Conservation (phyloP, 2,329 filamentous ascomycete genomes). For the Thermochaetoides dissita region DNA sequence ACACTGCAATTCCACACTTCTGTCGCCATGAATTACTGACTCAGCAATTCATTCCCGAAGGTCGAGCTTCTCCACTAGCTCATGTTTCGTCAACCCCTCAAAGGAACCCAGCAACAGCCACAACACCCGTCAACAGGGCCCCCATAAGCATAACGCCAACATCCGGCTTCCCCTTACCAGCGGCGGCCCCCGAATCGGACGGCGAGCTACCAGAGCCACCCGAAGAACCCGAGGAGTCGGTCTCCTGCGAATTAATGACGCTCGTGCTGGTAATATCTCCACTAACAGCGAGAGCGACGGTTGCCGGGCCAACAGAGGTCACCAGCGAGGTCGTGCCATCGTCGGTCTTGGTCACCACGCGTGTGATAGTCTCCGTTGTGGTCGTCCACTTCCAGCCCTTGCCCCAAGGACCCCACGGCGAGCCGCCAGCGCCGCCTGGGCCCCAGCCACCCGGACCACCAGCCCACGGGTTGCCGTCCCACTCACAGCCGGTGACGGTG, state of each 20-base stretch:
- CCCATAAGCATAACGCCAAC: constrained; percentile 8
- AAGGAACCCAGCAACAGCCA: constrained; percentile 18
- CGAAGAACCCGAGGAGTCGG: too few relatives aligned
- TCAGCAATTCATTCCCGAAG: background rate
- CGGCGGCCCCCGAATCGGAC: too few relatives aligned
- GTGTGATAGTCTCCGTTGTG: constrained; percentile 20
- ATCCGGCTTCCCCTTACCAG: too few relatives aligned
- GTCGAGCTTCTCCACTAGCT: too few relatives aligned
- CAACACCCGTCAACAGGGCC: constrained; percentile 17
- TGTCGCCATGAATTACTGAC: background rate
- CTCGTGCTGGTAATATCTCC: constrained; percentile 20
- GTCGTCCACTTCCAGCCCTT: constrained; percentile 26
- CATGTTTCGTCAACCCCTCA: constrained; percentile 5
- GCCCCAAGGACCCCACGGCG: constrained; percentile 27
- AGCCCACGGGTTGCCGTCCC: constrained; percentile 27
- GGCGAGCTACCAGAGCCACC: too few relatives aligned
- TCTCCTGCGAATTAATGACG: constrained; percentile 11
- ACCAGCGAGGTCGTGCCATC: constrained; percentile 7
- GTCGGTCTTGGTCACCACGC: constrained; percentile 20
- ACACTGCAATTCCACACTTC: too few relatives aligned
- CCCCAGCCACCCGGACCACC: constrained; percentile 26
- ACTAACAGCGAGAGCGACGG: constrained; percentile 20
- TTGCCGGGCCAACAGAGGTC: constrained; percentile 17
- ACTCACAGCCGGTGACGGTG: constrained; percentile 29
- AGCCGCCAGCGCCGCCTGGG: constrained; percentile 18